phyloP scores from a whole-genome alignment of 2,329 filamentous ascomycete species.

The Cercospora berteroae region DNA sequence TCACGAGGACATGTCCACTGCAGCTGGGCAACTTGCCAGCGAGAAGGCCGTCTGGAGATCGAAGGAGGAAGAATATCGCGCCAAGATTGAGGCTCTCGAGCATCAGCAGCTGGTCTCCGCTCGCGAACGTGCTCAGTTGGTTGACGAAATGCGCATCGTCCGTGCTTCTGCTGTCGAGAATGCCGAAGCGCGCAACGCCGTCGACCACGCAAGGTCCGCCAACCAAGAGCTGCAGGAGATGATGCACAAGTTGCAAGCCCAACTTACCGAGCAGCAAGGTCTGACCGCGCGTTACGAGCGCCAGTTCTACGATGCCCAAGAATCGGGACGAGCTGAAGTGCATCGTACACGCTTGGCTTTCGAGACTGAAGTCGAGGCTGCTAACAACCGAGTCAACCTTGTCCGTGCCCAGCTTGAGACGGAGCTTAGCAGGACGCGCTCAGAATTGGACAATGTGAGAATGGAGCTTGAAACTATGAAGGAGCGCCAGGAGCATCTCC shows the following conservation, averaged over 20 bases:
- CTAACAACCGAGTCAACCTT: conserved; percentile 81
- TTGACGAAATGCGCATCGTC: conserved; percentile 47
- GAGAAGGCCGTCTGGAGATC: conserved; percentile 78
- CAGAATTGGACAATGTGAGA: conserved; percentile 73
- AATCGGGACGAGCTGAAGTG: conserved; percentile 75
- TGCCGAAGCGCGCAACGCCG: conserved; percentile 73
- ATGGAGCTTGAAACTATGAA: conserved; percentile 78
- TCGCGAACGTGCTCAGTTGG: conserved; percentile 46
- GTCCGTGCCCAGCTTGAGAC: conserved; percentile 79
- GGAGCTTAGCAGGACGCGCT: conserved; percentile 68
- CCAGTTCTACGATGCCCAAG: conserved; percentile 79
- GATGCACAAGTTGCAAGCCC: conserved; percentile 43
- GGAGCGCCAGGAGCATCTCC: conserved; percentile 76
- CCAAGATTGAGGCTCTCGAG: conserved; percentile 55
- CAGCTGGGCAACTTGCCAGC: conserved; percentile 74
- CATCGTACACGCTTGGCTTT: conserved; percentile 75
- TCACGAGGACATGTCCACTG: conserved; percentile 80
- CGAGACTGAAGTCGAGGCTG: conserved; percentile 77
- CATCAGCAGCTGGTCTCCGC: conserved; percentile 50
- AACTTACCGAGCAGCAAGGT: conserved; percentile 71
- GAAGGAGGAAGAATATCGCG: conserved; percentile 58
- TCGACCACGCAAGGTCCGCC: conserved; percentile 45
- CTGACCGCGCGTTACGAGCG: conserved; percentile 68
- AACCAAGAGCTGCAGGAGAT: conserved; percentile 32
- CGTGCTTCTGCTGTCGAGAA: conserved; percentile 67